Evolutionary conservation across 208 protist genomes (phyloP), one percentile per base, ranked within the genome.

Genomic region (Trypanosoma vivax): DNA sequence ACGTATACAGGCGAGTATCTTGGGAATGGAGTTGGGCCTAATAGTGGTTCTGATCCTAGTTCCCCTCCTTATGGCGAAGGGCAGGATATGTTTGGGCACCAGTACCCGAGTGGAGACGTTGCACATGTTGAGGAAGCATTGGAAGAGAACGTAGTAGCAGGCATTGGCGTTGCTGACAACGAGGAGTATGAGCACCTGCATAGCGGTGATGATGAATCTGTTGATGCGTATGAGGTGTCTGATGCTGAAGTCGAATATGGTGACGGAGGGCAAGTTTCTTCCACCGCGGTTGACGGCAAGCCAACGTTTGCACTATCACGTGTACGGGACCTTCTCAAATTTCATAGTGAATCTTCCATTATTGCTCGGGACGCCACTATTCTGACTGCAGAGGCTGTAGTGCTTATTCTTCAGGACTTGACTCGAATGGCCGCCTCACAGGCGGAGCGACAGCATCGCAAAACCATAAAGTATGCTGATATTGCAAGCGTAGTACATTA

Each of bases 401-500:
- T 58, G 37, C 60, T 88, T 28, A 70, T 92, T 14, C 63, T 73
- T 5, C 60, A 62, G 5, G 85, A 92, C 49, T 57, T 92, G 27
- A 65, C 73, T 5, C 29, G 49, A 2, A 58, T 60, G 18, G 79
- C 79, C 1, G 78, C 79, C 1, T 67, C 50, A 13, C 70, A 85
- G 54, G 73, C 85, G 11, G 52, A 45, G 14, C 80, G 78, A 9
- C 45, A 62, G 13, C 31, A 65, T 25, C 78, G 79, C 45, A 78
- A 71, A 48, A 87, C 75, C 9, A 41, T 92, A 1, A 78, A 54
- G 10, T 88, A 86, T 63, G 78, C 79, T 27, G 85, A 92, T 50
- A 35, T 92, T 0, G 70, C 78, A 0, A 66, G 65, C 28, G 68
- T 76, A 25, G 76, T 70, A 25, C 70, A 75, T 35, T 42, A 85